Evolutionary conservation across 768 basidiomycete genomes (phyloP), one percentile per base, ranked within the genome.

Genomic region (Suillus bovinus): DNA sequence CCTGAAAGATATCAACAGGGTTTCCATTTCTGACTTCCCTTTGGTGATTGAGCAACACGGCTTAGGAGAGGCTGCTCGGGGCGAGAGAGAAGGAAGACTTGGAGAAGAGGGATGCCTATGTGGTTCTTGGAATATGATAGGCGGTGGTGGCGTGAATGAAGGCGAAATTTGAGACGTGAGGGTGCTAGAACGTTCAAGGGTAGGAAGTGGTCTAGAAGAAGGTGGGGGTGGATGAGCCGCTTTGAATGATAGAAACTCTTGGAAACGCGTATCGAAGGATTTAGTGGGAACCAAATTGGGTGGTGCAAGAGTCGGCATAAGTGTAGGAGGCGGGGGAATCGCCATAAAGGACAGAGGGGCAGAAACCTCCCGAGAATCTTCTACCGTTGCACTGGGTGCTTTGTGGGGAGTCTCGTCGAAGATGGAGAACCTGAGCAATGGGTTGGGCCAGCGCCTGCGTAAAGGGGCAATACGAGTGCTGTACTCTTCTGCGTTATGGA

Each of bases 371-470:
- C 4, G 14, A 27, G 34, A 41, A 60, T 17, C 42, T 8, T 27
- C 36, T 17, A 17, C 20, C 4, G 17, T 31, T 42, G 39, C 42
- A 42, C 60, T 61, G 0, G 78, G 74, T 1, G 71, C 64, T 66
- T 80, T 78, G 73, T 78, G 77, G 9, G 76, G 72, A 11, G 74
- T 77, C 67, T 80, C 82, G 62, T 89, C 87, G 60, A 78, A 77
- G 20, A 93, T 78, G 22, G 80, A 77, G 74, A 93, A 88, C 69
- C 83, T 82, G 34, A 93, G 76, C 55, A 88, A 73, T 50, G 85
- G 83, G 66, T 82, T 84, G 24, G 79, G 76, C 83, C 84, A 89
- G n/a, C 72, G 66, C 64, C 82, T 81, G 52, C 79, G 78, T 72
- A 84, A 83, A 58, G 81, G 82, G 33, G 77, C 72, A 33, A 85